Conservation (phyloP, 306 rosid species). For the Cicer chorassanicum region DNA sequence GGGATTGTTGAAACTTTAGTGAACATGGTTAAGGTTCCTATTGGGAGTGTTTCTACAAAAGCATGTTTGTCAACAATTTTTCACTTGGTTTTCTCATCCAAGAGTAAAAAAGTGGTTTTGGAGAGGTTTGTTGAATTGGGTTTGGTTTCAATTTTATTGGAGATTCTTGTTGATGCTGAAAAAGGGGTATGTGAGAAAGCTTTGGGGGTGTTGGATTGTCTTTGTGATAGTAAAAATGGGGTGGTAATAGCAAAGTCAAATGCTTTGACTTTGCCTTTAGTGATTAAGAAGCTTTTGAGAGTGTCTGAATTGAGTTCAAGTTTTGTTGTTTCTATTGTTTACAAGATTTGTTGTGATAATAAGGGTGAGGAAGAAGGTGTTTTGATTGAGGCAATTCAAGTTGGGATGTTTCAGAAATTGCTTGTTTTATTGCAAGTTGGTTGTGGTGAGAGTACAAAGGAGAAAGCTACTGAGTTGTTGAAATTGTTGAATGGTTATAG, state of each 20-base stretch:
- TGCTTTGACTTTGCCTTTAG: constrained; percentile 75
- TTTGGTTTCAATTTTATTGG: constrained; percentile 65
- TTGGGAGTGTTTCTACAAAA: constrained; percentile 57
- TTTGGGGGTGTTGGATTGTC: constrained; percentile 62
- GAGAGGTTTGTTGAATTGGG: constrained; percentile 67
- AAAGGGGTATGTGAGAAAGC: constrained; percentile 67
- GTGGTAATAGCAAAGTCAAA: constrained; percentile 58
- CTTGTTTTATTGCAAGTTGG: constrained; percentile 89
- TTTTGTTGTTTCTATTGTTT: constrained; percentile 65
- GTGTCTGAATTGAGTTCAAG: constrained; percentile 67
- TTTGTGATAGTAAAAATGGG: constrained; percentile 65
- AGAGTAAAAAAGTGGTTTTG: constrained; percentile 26
- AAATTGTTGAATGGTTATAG: constrained; percentile 66
- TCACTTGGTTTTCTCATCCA: constrained; percentile 55
- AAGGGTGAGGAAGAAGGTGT: constrained; percentile 51
- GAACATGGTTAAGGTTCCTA: constrained; percentile 55
- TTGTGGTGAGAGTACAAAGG: constrained; percentile 64
- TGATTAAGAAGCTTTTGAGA: constrained; percentile 76
- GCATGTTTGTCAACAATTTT: constrained; percentile 66
- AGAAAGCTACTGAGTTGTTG: constrained; percentile 74
- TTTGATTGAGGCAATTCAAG: constrained; percentile 68
- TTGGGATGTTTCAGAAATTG: constrained; percentile 76
- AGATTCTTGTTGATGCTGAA: constrained; percentile 69
- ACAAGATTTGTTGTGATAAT: constrained; percentile 59
- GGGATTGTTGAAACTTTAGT: constrained; percentile 67